A percentile compares a stretch with the other conserved stretches of the same genome.
phyloP scores from a whole-genome alignment of 345 rosid genomes.

The Ceriops tagal region DNA sequence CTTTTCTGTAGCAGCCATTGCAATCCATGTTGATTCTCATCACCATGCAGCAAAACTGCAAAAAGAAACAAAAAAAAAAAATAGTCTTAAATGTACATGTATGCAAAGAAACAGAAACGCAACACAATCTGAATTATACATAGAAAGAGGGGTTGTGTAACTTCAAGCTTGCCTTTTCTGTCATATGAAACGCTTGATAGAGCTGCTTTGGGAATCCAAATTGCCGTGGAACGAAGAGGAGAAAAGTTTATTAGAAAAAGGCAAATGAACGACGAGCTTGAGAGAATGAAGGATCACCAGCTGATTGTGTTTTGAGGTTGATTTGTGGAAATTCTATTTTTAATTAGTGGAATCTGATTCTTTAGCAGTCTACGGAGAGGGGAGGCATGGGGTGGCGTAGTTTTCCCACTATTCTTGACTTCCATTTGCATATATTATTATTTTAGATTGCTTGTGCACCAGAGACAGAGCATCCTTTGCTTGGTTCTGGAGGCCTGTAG shows the following conservation, averaged over 20 bases:
- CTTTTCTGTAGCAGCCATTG: conserved; percentile 49
- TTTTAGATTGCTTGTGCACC: neutral
- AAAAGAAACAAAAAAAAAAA: neutral
- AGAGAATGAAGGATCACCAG: conserved; percentile 2
- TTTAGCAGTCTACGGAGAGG: conserved; percentile 8
- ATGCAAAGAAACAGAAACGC: too few relatives aligned
- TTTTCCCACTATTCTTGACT: conserved; percentile 30
- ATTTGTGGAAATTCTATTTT: neutral
- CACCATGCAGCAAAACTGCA: conserved; percentile 43
- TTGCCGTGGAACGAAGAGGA: neutral
- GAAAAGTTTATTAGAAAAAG: conserved; percentile 7
- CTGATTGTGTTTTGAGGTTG: neutral
- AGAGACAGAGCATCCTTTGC: conserved; percentile 14
- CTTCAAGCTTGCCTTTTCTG: conserved; percentile 27
- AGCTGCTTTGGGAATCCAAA: conserved; percentile 11
- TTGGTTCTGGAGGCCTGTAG: conserved; percentile 12
- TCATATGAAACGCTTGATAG: conserved; percentile 17
- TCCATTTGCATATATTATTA: neutral
- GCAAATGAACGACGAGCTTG: conserved; percentile 5
- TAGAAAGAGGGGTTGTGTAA: neutral
- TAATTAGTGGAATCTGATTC: conserved; percentile 41
- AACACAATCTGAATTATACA: too few relatives aligned
- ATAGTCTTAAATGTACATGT: neutral
- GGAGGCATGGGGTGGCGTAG: conserved; percentile 5
- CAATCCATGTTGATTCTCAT: conserved; percentile 53